Base-by-base conservation (phyloP, 1,284 basidiomycete genomes). In the Austroboletus novae-zelandiae region DNA sequence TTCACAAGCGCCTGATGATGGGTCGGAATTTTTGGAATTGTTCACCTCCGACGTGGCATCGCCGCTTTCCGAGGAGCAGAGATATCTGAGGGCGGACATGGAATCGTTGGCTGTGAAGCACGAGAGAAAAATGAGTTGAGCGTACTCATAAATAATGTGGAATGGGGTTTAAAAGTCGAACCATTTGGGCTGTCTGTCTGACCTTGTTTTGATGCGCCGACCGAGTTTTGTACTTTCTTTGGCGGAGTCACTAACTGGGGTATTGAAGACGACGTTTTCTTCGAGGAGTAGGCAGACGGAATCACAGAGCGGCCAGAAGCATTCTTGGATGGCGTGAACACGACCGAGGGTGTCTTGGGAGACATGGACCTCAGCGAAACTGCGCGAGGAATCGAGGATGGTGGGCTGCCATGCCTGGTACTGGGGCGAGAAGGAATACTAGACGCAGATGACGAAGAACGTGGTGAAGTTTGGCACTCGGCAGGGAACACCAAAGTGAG, bases 331-430 rank as follows among this genome's bases (percentile, higher is more conserved):
- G 52, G 60, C 25, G 57, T 61, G 35, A 59, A 59, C 52, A 47
- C 61, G 43, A 57, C 52, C 9, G 54, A 61, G 27, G 59, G 65
- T 17, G 58, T 54, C 50, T 62, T 63, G 40, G 66, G 67, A 42
- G 60, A 57, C 41, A 66, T 65, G 4, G 66, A 65, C 41, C 68
- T 75, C 44, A 73, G 47, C 6, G 66, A 61, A 25, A 63, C 60
- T 27, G 72, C 62, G 46, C 80, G 76, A 51, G 81, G 83, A 40
- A 82, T 79, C 25, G 77, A 76, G 3, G 82, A 83, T 7, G 75
- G 77, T 9, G 74, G 71, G 25, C 68, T 57, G 35, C 62, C 48
- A 15, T 43, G 51, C 35, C 50, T 54, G 15, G 48, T 54, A 7
- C 44, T 50, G 9, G 51, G 52, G 20, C 52, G 53, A 17, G 37